Conservation (phyloP, 176 grass and related monocot species). For the Eragrostis nindensis region DNA sequence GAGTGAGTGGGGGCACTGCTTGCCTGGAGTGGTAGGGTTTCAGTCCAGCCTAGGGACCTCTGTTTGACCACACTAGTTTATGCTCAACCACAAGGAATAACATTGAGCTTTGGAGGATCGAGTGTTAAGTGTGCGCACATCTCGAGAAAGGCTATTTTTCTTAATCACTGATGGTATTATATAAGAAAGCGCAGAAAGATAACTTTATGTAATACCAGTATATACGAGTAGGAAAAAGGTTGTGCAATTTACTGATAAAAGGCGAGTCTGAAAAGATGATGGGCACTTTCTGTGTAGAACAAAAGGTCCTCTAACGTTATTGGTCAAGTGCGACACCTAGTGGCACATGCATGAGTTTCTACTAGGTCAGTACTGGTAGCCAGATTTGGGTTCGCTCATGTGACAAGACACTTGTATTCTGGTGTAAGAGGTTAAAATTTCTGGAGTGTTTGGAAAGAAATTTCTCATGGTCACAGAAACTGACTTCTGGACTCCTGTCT, state of each 20-base stretch:
- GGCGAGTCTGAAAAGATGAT: constrained; percentile 7
- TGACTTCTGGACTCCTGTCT: constrained; percentile 30
- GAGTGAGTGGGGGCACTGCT: not conserved
- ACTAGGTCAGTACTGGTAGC: constrained; percentile 24
- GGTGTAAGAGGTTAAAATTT: not conserved
- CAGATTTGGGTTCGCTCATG: constrained; percentile 6
- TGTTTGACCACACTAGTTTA: constrained; percentile 55
- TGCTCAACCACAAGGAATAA: not conserved
- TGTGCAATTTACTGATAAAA: constrained; percentile 29
- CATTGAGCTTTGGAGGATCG: constrained; percentile 27
- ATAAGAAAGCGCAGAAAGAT: constrained; percentile 30
- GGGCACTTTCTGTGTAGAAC: not conserved
- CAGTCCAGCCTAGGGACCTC: constrained; percentile 48
- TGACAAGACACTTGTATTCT: constrained; percentile 27
- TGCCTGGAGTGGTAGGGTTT: constrained; percentile 32
- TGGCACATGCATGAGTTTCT: not conserved
- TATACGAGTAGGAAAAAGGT: not conserved
- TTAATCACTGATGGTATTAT: constrained; percentile 11
- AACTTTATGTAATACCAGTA: constrained; percentile 29
- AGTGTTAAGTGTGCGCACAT: constrained; percentile 42
- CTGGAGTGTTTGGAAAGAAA: not conserved
- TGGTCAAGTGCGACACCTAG: not conserved
- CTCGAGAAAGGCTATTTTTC: constrained; percentile 23
- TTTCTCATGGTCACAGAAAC: constrained; percentile 9
- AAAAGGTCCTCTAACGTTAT: not conserved